Evolutionary conservation across 73 alveolate species (phyloP).

Genomic region (Paramecium pentaurelia): DNA sequence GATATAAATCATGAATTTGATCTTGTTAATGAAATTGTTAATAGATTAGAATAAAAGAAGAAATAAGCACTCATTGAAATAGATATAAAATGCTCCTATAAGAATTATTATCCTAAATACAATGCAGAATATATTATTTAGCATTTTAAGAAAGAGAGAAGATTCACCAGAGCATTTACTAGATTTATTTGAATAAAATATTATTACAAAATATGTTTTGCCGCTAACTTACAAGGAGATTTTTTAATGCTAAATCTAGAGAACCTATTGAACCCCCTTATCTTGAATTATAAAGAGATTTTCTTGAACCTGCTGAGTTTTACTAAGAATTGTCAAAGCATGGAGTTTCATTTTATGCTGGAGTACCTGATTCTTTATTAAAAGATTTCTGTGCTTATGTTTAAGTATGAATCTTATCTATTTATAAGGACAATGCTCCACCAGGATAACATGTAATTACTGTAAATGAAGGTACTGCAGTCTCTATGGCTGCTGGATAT

Average conservation of each 20-base stretch:
- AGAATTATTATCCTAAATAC: conserved; percentile 25
- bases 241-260: neutral
- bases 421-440: conserved; percentile 61
- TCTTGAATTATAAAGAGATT: conserved; percentile 62
- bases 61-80: neutral
- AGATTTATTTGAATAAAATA: neutral
- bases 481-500: conserved; percentile 92
- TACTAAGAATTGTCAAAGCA: conserved; percentile 51
- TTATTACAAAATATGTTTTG: neutral
- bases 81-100: neutral
- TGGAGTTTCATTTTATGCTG: conserved; percentile 88
- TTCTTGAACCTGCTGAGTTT: conserved; percentile 66
- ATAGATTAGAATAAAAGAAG: conserved; percentile 32
- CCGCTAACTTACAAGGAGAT: neutral
- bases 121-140: neutral
- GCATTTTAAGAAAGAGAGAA: neutral
- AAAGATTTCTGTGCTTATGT: conserved; percentile 72
- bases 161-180: conserved; percentile 23
- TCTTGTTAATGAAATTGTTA: conserved; percentile 4
- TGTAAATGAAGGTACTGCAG: conserved; percentile 93
- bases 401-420: neutral
- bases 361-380: conserved; percentile 94
- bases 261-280: conserved; percentile 59
- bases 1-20: neutral
- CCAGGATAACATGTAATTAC: conserved; percentile 81